Conservation (phyloP, 2,329 filamentous ascomycete species). For the Ophiostoma himal-ulmi region DNA sequence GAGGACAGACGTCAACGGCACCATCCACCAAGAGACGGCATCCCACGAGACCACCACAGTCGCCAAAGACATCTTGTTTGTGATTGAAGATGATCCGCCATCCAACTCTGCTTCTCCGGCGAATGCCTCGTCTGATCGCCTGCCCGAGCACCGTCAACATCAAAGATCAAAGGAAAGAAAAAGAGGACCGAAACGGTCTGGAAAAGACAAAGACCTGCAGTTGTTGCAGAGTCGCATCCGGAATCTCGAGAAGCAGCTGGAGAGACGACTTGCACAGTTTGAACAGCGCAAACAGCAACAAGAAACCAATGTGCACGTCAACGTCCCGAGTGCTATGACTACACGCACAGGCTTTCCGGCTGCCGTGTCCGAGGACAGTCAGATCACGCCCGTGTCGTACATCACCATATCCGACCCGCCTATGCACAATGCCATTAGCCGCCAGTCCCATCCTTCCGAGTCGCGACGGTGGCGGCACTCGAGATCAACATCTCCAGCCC, state of each 20-base stretch:
- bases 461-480: neutral
- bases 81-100: neutral
- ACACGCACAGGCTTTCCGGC: neutral
- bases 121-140: neutral
- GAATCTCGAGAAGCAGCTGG: neutral
- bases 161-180: neutral
- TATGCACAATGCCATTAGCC: neutral
- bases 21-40: no score
- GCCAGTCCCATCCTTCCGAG: neutral
- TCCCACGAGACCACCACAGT: no score
- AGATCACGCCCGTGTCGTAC: neutral
- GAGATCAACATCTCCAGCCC: neutral
- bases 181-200: neutral
- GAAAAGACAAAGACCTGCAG: neutral
- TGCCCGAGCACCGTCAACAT: neutral
- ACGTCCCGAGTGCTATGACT: neutral
- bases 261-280: neutral
- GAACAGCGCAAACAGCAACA: neutral
- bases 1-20: no score
- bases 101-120: neutral
- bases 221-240: neutral
- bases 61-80: neutral
- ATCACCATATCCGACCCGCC: neutral
- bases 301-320: neutral
- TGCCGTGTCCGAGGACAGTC: neutral